A percentile compares a stretch with the other conserved stretches of the same genome.
phyloP scores from a whole-genome alignment of 768 basidiomycete species.

The Amanita molliuscula region DNA sequence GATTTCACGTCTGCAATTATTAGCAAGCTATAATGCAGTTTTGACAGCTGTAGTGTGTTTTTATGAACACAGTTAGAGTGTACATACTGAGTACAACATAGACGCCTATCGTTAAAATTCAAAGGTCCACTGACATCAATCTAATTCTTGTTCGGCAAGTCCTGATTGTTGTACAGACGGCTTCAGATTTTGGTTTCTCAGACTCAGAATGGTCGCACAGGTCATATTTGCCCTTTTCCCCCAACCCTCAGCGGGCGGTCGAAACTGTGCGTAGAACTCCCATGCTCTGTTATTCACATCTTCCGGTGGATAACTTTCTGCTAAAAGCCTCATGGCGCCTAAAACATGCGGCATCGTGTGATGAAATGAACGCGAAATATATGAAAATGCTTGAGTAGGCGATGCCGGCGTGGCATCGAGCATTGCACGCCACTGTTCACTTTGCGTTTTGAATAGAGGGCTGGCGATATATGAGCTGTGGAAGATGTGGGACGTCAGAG shows the following conservation, averaged over 20 bases:
- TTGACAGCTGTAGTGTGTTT: background rate
- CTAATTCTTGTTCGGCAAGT: background rate
- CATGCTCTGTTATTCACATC: constrained; percentile 64
- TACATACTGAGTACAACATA: background rate
- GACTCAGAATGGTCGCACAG: constrained; percentile 55
- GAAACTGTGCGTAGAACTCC: constrained; percentile 77
- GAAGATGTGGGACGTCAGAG: background rate
- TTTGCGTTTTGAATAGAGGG: constrained; percentile 67
- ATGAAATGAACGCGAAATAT: constrained; percentile 70
- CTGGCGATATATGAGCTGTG: constrained; percentile 25
- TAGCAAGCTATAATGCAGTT: constrained; percentile 48
- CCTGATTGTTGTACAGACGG: background rate
- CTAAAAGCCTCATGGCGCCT: constrained; percentile 66
- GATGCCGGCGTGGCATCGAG: constrained; percentile 56
- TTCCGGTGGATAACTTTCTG: constrained; percentile 42
- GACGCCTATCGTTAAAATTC: background rate
- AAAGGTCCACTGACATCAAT: background rate
- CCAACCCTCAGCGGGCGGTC: constrained; percentile 77
- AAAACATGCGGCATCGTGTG: constrained; percentile 72
- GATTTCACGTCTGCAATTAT: constrained; percentile 94
- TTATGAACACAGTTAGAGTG: constrained; percentile 7
- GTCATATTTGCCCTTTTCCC: constrained; percentile 70
- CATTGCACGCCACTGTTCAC: constrained; percentile 75
- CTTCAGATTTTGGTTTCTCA: constrained; percentile 26
- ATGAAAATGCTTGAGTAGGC: constrained; percentile 72